Conservation (phyloP, 192 early-diverging fungal genomes). For the Backusella psychrophila region DNA sequence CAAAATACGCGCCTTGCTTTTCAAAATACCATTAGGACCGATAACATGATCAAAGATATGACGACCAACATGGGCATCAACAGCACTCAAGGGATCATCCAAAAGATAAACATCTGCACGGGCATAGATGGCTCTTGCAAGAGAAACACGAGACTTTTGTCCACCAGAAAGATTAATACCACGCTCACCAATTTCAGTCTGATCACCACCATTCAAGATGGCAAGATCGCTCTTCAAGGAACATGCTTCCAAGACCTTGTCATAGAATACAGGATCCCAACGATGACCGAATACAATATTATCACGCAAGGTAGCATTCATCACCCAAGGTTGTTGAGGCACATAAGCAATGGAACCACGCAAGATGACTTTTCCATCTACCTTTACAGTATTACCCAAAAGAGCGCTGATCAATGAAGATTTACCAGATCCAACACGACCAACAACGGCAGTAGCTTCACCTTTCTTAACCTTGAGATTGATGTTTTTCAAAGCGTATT, state of each 20-base stretch:
- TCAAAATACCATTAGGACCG: slow-evolving; percentile 80
- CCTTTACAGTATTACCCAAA: slow-evolving; percentile 85
- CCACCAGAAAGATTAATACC: slow-evolving; percentile 93
- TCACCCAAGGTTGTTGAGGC: slow-evolving; percentile 89
- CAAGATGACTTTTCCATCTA: slow-evolving; percentile 61
- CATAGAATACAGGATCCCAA: slow-evolving; percentile 75
- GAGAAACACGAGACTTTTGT: slow-evolving; percentile 73
- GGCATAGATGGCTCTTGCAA: slow-evolving; percentile 85
- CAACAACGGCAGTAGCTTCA: slow-evolving; percentile 37
- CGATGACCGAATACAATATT: slow-evolving; percentile 89
- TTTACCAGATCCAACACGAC: slow-evolving; percentile 54
- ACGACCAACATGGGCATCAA: slow-evolving; percentile 62
- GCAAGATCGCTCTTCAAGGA: slow-evolving; percentile 82
- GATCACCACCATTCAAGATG: slow-evolving; percentile 83
- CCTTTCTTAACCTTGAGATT: slow-evolving; percentile 40
- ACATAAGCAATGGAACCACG: slow-evolving; percentile 72
- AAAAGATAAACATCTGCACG: slow-evolving; percentile 86
- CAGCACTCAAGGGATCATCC: slow-evolving; percentile 62
- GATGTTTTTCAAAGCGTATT: slow-evolving; percentile 35
- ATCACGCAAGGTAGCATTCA: slow-evolving; percentile 89
- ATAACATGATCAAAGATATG: slow-evolving; percentile 89
- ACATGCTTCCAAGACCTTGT: slow-evolving; percentile 73
- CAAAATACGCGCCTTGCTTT: slow-evolving; percentile 74
- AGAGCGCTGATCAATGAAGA: slow-evolving; percentile 77
- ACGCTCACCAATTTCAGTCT: slow-evolving; percentile 90